These are phyloP conservation scores for Sesbania bispinosa DNA, from an alignment of 306 rosid genomes.

Conservation along the genomic window DNA sequence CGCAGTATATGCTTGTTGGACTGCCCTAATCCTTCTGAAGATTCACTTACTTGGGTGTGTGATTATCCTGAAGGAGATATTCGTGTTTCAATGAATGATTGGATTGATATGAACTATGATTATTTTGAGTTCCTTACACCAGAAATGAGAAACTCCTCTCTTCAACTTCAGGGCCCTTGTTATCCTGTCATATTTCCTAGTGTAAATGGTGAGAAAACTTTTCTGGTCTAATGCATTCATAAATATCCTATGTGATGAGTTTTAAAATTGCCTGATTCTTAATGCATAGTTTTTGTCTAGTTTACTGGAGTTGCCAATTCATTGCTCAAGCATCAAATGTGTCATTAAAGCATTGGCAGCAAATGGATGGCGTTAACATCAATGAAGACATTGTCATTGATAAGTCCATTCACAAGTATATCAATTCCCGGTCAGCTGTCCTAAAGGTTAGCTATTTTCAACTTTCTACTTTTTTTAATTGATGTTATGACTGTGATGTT, in stretches of 20 bases:
- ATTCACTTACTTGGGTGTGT: constrained; percentile 84
- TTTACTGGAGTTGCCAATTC: constrained; percentile 95
- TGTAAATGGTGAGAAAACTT: constrained; percentile 64
- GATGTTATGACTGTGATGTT: constrained; percentile 11
- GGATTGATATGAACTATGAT: constrained; percentile 75
- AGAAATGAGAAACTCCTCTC: constrained; percentile 88
- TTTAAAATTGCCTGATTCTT: not conserved
- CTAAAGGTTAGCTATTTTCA: constrained; percentile 58
- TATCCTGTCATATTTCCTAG: constrained; percentile 98
- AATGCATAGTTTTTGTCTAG: constrained; percentile 36
- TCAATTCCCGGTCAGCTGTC: constrained; percentile 86
- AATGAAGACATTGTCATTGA: constrained; percentile 78
- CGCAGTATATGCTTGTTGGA: constrained; percentile 78
- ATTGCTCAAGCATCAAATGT: constrained; percentile 81
- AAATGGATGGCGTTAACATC: constrained; percentile 88
- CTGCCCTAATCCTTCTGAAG: constrained; percentile 84
- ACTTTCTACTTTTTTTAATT: not conserved
- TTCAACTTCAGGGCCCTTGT: constrained; percentile 98
- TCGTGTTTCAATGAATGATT: constrained; percentile 56
- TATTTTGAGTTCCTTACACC: constrained; percentile 90
- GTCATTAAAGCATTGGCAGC: constrained; percentile 89
- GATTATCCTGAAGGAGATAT: constrained; percentile 96
- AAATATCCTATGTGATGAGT: too few relatives aligned
- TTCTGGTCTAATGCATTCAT: not conserved
- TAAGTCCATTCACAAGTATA: constrained; percentile 76